These are phyloP conservation scores for Umbelopsis ramanniana DNA, from an alignment of 192 early-diverging fungal genomes.

Conservation along the genomic window DNA sequence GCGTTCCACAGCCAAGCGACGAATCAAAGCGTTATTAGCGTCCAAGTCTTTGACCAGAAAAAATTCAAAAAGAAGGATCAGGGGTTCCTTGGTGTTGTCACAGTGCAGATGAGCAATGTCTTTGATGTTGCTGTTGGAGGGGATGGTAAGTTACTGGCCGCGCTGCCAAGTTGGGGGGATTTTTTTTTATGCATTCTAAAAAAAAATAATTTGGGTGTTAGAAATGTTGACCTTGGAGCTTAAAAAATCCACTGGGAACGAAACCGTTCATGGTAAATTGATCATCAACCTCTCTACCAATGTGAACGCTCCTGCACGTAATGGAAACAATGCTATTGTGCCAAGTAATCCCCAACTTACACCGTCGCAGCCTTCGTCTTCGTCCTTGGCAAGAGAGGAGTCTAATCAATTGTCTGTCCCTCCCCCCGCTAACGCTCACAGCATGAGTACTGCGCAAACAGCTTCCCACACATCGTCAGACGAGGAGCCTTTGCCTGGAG, in stretches of 20 bases:
- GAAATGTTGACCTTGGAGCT: constrained; percentile 88
- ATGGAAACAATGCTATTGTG: neutral
- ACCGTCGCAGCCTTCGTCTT: neutral
- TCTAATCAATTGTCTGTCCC: neutral
- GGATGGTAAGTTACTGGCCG: constrained; percentile 57
- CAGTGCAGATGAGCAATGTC: constrained; percentile 77
- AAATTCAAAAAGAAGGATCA: constrained; percentile 90
- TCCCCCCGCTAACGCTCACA: neutral
- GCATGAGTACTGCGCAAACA: constrained; percentile 4
- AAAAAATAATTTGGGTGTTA: constrained; percentile 17
- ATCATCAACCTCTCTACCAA: constrained; percentile 72
- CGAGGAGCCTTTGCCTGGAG: constrained; percentile 25
- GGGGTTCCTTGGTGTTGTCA: constrained; percentile 88
- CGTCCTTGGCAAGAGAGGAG: constrained; percentile 14
- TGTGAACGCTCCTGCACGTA: constrained; percentile 44
- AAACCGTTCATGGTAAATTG: constrained; percentile 82
- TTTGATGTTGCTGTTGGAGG: constrained; percentile 79
- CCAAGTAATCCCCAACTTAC: constrained; percentile 1
- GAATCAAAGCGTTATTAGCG: constrained; percentile 75
- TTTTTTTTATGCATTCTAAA: no score
- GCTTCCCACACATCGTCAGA: constrained; percentile 17
- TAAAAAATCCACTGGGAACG: constrained; percentile 77
- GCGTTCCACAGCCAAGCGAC: constrained; percentile 56
- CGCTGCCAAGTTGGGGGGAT: neutral
- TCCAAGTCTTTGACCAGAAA: constrained; percentile 96